These are phyloP conservation scores for Neoascochyta sp. DNA, from an alignment of 2,329 filamentous ascomycete species.

Conservation along the genomic window DNA sequence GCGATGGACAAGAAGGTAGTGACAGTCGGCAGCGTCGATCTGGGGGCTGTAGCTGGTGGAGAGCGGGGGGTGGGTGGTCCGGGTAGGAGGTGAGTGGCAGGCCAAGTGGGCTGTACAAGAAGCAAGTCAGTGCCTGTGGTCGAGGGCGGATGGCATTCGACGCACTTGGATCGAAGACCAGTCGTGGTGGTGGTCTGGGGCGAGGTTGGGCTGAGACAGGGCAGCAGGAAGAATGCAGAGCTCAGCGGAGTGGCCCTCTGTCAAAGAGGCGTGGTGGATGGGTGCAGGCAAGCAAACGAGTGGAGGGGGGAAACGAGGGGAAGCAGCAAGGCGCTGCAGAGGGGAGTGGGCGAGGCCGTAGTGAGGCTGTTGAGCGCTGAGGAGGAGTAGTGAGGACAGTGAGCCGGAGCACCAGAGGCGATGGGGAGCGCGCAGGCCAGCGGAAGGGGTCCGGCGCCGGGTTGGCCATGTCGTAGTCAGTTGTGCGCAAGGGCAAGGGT, in stretches of 20 bases:
- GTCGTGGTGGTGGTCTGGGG: constrained; percentile 9
- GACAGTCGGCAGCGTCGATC: constrained; percentile 2
- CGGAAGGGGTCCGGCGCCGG: constrained; percentile 19
- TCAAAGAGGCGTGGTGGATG: constrained; percentile 38
- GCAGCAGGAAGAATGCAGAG: constrained; percentile 13
- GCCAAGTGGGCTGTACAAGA: constrained; percentile 12
- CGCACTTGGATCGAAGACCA: constrained; percentile 22
- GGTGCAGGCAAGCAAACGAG: constrained; percentile 7
- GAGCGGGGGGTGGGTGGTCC: constrained; percentile 5
- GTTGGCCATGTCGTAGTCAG: no score
- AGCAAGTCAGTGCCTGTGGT: constrained; percentile 17
- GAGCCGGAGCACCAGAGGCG: constrained; percentile 23
- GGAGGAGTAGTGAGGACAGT: constrained; percentile 23
- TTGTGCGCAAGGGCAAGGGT: constrained; percentile 23
- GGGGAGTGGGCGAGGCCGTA: constrained; percentile 18
- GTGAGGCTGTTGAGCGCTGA: constrained; percentile 32
- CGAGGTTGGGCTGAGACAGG: constrained; percentile 12
- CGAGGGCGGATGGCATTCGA: constrained; percentile 10
- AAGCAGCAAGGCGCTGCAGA: constrained; percentile 38
- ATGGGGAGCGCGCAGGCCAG: constrained; percentile 19
- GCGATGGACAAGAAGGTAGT: constrained; percentile 4
- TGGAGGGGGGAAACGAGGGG: constrained; percentile 28
- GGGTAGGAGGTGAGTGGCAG: constrained; percentile 5
- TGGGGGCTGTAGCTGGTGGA: constrained; percentile 2
- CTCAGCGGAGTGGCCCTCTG: constrained; percentile 27